These are phyloP conservation scores for Epichloe bromicola DNA, from an alignment of 2,329 filamentous ascomycete species.

Conservation along the genomic window DNA sequence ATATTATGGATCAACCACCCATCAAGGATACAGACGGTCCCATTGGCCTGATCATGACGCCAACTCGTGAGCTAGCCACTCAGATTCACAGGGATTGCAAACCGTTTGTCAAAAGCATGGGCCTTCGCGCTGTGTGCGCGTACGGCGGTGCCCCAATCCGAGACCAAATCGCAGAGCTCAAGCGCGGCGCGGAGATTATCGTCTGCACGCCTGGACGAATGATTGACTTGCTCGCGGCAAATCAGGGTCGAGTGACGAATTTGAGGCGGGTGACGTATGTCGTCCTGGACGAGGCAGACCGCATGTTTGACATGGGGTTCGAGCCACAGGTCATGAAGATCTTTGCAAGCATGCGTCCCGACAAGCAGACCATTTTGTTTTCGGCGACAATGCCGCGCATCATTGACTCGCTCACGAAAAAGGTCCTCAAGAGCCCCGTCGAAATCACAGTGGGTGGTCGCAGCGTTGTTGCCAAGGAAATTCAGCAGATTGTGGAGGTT, in stretches of 20 bases:
- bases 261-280: slow-evolving; percentile 82
- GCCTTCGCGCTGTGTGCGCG: slow-evolving; percentile 76
- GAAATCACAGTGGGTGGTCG: slow-evolving; percentile 87
- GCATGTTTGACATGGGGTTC: slow-evolving; percentile 99
- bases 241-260: slow-evolving; percentile 88
- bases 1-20: slow-evolving; percentile 85
- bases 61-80: slow-evolving; percentile 82
- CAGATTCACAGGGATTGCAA: slow-evolving; percentile 94
- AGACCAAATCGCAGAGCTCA: slow-evolving; percentile 92
- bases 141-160: slow-evolving; percentile 94
- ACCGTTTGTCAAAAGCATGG: slow-evolving; percentile 79
- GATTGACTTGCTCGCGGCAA: slow-evolving; percentile 89
- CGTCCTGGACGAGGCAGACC: slow-evolving; percentile 91
- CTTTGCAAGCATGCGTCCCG: slow-evolving; percentile 77
- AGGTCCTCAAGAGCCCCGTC: slow-evolving; percentile 71
- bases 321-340: slow-evolving; percentile 98
- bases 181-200: slow-evolving; percentile 87
- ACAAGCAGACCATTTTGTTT: slow-evolving; percentile 88
- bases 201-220: slow-evolving; percentile 91
- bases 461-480: slow-evolving; percentile 79
- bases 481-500: slow-evolving; percentile 86
- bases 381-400: slow-evolving; percentile 92
- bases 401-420: slow-evolving; percentile 82
- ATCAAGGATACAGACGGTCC: slow-evolving; percentile 78
- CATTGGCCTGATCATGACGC: slow-evolving; percentile 79